Evolutionary conservation across 2,329 filamentous ascomycete species (phyloP).

Genomic region (Curvularia lunata): DNA sequence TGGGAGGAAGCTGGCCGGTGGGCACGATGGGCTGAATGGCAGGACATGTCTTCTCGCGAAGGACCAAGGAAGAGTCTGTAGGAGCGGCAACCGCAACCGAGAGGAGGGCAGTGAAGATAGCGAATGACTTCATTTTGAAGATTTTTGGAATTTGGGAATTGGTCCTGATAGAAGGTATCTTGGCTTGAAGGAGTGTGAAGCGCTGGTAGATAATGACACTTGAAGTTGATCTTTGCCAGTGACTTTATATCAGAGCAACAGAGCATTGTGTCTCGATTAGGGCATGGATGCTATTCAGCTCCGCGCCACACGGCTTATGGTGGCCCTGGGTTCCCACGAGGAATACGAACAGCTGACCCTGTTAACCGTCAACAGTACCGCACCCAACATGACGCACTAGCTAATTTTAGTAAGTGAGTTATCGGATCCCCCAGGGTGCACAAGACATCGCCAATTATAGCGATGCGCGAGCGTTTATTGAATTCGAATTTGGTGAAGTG

Average conservation of each 20-base stretch:
- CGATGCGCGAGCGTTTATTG: background rate
- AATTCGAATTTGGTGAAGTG: background rate
- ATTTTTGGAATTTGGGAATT: background rate
- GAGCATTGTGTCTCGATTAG: background rate
- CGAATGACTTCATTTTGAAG: constrained; percentile 21
- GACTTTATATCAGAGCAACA: background rate
- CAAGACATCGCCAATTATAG: background rate
- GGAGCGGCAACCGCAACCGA: constrained; percentile 7
- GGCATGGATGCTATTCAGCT: background rate
- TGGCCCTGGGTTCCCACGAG: background rate
- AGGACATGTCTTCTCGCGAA: constrained; percentile 11
- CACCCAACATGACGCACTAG: background rate
- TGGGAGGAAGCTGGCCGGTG: constrained; percentile 18
- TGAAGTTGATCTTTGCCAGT: background rate
- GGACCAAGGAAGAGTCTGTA: background rate
- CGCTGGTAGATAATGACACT: background rate
- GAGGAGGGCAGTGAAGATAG: constrained; percentile 10
- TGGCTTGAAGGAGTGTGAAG: background rate
- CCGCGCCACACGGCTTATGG: background rate
- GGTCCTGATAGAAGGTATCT: background rate
- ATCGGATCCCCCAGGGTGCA: background rate
- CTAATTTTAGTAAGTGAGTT: background rate
- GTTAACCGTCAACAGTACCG: background rate
- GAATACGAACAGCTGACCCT: constrained; percentile 1
- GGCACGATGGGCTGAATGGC: constrained; percentile 19